phyloP scores from a whole-genome alignment of 768 basidiomycete genomes.

The Pluteus cervinus region DNA sequence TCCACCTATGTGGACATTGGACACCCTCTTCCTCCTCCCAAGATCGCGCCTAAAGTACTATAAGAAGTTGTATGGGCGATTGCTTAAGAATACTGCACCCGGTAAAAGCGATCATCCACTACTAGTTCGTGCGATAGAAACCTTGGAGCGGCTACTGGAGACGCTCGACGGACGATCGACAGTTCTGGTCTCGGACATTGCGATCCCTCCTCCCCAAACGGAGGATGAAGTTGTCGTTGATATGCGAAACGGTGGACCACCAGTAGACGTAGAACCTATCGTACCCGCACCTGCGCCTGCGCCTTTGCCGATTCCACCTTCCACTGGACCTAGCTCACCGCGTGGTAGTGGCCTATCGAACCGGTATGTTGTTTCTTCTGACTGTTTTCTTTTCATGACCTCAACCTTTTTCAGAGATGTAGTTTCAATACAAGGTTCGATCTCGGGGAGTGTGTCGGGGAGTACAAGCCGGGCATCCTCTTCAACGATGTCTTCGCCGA shows the following conservation, averaged over 20 bases:
- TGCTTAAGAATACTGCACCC: conserved; percentile 81
- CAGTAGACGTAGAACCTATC: neutral
- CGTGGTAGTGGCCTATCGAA: conserved; percentile 47
- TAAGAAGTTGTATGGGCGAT: conserved; percentile 78
- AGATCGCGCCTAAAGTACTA: conserved; percentile 85
- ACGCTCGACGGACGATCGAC: conserved; percentile 56
- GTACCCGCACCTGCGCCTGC: conserved; percentile 9
- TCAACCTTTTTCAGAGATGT: conserved; percentile 38
- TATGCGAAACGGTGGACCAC: conserved; percentile 28
- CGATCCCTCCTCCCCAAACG: conserved; percentile 23
- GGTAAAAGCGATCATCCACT: conserved; percentile 84
- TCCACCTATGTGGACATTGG: conserved; percentile 69
- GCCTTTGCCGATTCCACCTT: conserved; percentile 24
- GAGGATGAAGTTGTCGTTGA: conserved; percentile 59
- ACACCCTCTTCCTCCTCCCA: conserved; percentile 83
- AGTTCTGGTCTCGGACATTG: conserved; percentile 35
- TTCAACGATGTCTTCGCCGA: conserved; percentile 46
- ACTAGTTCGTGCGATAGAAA: conserved; percentile 73
- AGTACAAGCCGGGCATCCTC: conserved; percentile 33
- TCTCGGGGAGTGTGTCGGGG: no score
- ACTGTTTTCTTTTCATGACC: conserved; percentile 1
- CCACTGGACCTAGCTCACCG: conserved; percentile 46
- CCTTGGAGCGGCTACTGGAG: conserved; percentile 67
- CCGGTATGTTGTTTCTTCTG: conserved; percentile 39
- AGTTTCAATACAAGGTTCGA: conserved; percentile 14